Evolutionary conservation across 345 rosid species (phyloP), one percentile per base, ranked within the genome.

Genomic region (Microcos paniculata): DNA sequence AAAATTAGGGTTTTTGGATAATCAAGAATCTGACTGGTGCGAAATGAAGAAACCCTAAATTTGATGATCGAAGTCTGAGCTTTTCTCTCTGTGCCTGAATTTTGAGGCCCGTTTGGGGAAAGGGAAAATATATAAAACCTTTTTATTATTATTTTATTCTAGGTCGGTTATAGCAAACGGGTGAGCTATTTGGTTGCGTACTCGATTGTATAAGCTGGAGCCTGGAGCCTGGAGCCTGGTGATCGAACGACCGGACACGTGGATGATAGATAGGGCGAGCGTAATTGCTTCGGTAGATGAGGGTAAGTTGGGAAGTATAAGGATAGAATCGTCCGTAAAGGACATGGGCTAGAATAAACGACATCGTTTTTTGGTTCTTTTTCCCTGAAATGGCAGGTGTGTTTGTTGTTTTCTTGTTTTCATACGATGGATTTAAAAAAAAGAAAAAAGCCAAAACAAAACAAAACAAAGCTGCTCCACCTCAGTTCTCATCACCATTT

Each of bases 1-100:
- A 48, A 43, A 71, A 53, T 68, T 78, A 66, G 84, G 83, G 84
- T 73, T 84, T 76, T 35, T 55, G 46, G 71, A 63, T 18, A 23
- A 72, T 43, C 12, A n/a, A n/a, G 8, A 70, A 42, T 63, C 48
- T 15, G 70, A 45, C 15, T n/a, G 28, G 33, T 75, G 19, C 11
- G 57, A 57, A 23, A 55, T 15, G 45, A 58, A 24, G 55, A 80
- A 79, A 73, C 76, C 84, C 83, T 33, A 72, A 78, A 62, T 66
- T 80, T 71, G 74, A 77, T 52, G 35, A 43, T 72, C 53, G n/a
- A 62, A 81, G 80, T 31, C 81, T 8, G 52, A 58, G 77, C 82
- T 23, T 26, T 26, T 68, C 30, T 70, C 31, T 70, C 46, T 19
- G 0, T 19, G 30, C 6, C 56, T 11, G 62, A 5, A 30, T 12